These are phyloP conservation scores for Primulina huaijiensis DNA, from an alignment of 257 asterid species.

Conservation along the genomic window DNA sequence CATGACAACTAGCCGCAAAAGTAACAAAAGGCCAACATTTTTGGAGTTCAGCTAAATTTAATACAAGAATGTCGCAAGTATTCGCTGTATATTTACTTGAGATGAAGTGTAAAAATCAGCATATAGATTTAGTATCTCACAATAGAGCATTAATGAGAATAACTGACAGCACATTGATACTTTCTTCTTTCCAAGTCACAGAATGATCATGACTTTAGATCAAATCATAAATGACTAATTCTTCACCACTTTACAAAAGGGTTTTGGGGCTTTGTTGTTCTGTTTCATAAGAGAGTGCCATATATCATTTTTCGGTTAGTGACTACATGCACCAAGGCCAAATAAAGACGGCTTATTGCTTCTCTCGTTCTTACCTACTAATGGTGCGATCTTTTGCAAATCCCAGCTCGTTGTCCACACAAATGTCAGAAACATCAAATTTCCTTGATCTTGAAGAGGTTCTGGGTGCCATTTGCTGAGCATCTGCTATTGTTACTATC, in stretches of 20 bases:
- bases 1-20: neutral
- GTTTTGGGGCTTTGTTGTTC: neutral
- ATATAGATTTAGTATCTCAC: neutral
- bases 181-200: neutral
- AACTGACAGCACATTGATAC: neutral
- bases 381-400: constrained; percentile 94
- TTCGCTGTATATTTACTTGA: neutral
- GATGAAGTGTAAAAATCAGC: neutral
- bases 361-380: constrained; percentile 57
- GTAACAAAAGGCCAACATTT: neutral
- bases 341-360: neutral
- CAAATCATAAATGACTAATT: neutral
- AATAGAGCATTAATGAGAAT: neutral
- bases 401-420: constrained; percentile 91
- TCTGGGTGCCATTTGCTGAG: constrained; percentile 76
- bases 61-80: neutral
- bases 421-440: constrained; percentile 74
- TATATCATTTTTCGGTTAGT: neutral
- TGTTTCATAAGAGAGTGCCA: neutral
- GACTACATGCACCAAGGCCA: neutral
- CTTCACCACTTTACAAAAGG: neutral
- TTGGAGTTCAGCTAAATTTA: neutral
- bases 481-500: constrained; percentile 71
- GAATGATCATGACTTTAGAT: neutral
- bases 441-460: constrained; percentile 89